Conservation (phyloP, 176 grass and related monocot species). For the bread wheat (Triticum aestivum) region IWGSC_CS_RefSeq_v2.1 NC_057795.1:392180753-392181252, state of each 20-base stretch:
- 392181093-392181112: constrained; percentile 78
- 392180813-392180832: background rate
- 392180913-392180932: background rate
- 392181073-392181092: constrained; percentile 22
- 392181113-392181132: constrained; percentile 96
- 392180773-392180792: background rate
- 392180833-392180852: background rate
- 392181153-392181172: constrained; percentile 98
- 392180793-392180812: background rate
- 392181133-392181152: constrained; percentile 73
- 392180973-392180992: constrained; percentile 79
- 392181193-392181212: background rate
- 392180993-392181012: constrained; percentile 71
- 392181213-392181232: background rate
- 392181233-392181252: background rate
- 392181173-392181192: background rate
- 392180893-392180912: constrained; percentile 7
- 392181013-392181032: background rate
- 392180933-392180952: constrained; percentile 66
- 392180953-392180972: constrained; percentile 85
- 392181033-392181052: constrained; percentile 5
- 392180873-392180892: background rate
- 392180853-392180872: background rate
- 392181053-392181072: constrained; percentile 12
- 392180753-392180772: background rate